Evolutionary conservation across 2,329 filamentous ascomycete genomes (phyloP).

Genomic region (Tolypocladium guangdongense): DNA sequence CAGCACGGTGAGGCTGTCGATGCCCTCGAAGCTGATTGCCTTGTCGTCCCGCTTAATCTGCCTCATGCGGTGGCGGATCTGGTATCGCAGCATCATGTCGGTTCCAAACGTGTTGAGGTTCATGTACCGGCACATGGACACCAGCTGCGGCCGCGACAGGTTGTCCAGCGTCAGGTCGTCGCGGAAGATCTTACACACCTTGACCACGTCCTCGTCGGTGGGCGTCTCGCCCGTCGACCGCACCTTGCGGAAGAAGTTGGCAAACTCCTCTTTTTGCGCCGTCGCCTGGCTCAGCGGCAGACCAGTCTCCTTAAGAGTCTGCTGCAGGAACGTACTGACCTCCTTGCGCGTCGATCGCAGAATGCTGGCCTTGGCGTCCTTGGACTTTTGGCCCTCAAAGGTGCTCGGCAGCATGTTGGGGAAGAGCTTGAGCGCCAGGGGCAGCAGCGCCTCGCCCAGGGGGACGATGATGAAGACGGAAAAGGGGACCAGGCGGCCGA

Average conservation of each 20-base stretch:
- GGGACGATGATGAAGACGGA: conserved; percentile 95
- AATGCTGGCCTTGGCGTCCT: conserved; percentile 74
- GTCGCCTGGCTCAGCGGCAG: conserved; percentile 75
- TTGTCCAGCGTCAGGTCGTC: conserved; percentile 97
- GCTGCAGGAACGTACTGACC: conserved; percentile 79
- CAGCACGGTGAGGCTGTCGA: conserved; percentile 83
- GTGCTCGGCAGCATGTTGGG: conserved; percentile 96
- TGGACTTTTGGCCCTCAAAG: conserved; percentile 84
- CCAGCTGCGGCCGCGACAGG: conserved; percentile 84
- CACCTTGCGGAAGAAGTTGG: conserved; percentile 95
- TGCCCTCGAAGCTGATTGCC: conserved; percentile 86
- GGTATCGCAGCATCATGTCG: conserved; percentile 95
- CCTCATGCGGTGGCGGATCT: conserved; percentile 93
- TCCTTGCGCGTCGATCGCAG: conserved; percentile 84
- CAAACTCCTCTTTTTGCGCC: conserved; percentile 86
- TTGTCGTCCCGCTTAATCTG: conserved; percentile 98
- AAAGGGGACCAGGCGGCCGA: conserved; percentile 87
- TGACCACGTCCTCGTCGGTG: conserved; percentile 85
- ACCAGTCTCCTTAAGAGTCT: conserved; percentile 87
- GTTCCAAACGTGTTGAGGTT: conserved; percentile 95
- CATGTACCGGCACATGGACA: conserved; percentile 98
- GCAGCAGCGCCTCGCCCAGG: conserved; percentile 86
- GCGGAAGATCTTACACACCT: conserved; percentile 98
- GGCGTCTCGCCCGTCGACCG: conserved; percentile 84
- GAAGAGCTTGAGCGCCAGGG: conserved; percentile 86